These are phyloP conservation scores for Oidiodendron maius DNA, from an alignment of 495 filamentous ascomycete species.

Conservation along the genomic window DNA sequence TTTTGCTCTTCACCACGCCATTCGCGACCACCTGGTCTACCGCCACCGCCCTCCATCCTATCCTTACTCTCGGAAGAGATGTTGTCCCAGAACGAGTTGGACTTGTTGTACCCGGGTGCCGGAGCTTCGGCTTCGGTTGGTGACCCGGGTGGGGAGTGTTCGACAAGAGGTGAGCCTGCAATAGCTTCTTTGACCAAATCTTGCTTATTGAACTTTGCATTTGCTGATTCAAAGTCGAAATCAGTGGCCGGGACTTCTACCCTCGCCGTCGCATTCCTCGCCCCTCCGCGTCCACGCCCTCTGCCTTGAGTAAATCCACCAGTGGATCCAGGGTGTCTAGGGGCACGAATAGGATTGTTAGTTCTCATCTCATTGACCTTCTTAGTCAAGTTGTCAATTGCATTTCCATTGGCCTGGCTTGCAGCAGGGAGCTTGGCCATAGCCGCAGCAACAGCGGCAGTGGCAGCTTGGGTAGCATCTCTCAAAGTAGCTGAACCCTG, in stretches of 20 bases:
- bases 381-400: conserved; percentile 72
- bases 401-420: conserved; percentile 38
- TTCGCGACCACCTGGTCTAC: conserved; percentile 73
- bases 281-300: conserved; percentile 46
- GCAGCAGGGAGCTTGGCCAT: conserved; percentile 68
- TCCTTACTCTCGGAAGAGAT: conserved; percentile 92
- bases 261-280: conserved; percentile 50
- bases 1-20: conserved; percentile 90
- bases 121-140: conserved; percentile 29
- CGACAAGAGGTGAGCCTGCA: conserved; percentile 64
- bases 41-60: conserved; percentile 62
- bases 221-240: conserved; percentile 88
- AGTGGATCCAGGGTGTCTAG: conserved; percentile 37
- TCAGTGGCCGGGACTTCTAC: conserved; percentile 84
- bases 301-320: conserved; percentile 48
- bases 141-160: conserved; percentile 42
- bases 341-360: conserved; percentile 38
- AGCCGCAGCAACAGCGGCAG: conserved; percentile 79
- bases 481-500: conserved; percentile 34
- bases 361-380: conserved; percentile 86
- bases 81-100: conserved; percentile 90
- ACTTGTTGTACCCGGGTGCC: conserved; percentile 69
- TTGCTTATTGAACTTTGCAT: conserved; percentile 98
- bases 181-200: conserved; percentile 90
- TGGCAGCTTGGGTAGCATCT: conserved; percentile 77